Evolutionary conservation across 106 monocot genomes (phyloP), one percentile per base, ranked within the genome.

Genomic region (Acanthochlamys bracteata): DNA sequence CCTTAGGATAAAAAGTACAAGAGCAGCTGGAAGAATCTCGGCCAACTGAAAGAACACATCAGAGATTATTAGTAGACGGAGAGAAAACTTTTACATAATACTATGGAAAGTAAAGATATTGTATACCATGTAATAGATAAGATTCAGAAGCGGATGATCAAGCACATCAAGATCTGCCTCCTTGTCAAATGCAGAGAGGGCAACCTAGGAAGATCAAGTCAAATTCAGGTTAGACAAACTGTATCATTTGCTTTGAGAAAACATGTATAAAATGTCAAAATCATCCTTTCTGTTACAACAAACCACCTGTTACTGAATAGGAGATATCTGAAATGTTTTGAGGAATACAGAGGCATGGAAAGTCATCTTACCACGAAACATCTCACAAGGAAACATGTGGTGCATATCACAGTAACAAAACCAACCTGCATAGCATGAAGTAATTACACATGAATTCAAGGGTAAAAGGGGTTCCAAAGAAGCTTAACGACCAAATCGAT

Each of bases 151-250:
- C 21, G 90, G 82, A 73, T 88, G 90, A 42, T 85, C 42, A 20
- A 88, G 82, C 23, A 90, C 90, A 69, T 96, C 87, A 52, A 83
- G 69, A 45, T 96, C 84, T 15, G 87, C 95, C 75, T 73, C 71
- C 60, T 75, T 62, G 58, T 84, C 77, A 41, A 84, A 96, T 42
- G 90, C 90, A 55, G 75, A 79, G 54, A 88, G 27, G 55, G 70
- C 69, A 60, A 86, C 78, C 94, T 96, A 78, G 14, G 3, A n/a
- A 71, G 11, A 4, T 53, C 2, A n/a, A 55, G 27, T 60, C 25
- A 33, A 26, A 59, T 11, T 54, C 11, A n/a, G 40, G 46, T 4
- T 25, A 43, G 20, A 33, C 33, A 33, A 33, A 33, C 33, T 33
- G 33, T 33, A 33, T 33, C 33, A 33, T 33, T 33, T 33, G 33